Evolutionary conservation across 306 rosid species (phyloP).

Genomic region (Erythrophleum fordii): DNA sequence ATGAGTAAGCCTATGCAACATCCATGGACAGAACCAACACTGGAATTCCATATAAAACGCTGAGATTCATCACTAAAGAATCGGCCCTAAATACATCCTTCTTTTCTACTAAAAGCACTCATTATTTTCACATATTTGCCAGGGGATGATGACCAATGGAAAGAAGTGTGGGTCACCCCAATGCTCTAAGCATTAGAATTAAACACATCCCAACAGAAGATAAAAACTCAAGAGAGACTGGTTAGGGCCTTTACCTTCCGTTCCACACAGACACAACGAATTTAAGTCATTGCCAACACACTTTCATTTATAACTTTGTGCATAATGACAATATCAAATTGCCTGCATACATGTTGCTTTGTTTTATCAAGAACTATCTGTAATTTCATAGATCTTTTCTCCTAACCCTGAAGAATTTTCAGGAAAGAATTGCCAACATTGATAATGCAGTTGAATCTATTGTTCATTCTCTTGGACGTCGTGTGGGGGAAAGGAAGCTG

Average conservation of each 20-base stretch:
- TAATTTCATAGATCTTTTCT: neutral
- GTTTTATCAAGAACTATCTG: neutral
- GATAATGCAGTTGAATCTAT: neutral
- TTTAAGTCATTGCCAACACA: neutral
- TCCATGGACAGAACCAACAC: neutral
- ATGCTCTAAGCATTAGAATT: neutral
- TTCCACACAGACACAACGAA: neutral
- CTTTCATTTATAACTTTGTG: neutral
- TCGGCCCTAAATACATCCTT: neutral
- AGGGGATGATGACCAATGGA: neutral
- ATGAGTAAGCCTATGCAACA: neutral
- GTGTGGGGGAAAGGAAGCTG: neutral
- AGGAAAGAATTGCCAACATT: neutral
- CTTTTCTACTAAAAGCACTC: neutral
- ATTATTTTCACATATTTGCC: neutral
- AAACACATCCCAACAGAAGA: neutral
- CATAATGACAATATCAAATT: neutral
- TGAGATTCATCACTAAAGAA: neutral
- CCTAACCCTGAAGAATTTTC: neutral
- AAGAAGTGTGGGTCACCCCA: neutral
- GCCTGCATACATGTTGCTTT: neutral
- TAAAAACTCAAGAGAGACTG: neutral
- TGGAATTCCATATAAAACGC: neutral
- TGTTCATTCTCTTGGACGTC: neutral
- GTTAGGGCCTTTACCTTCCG: no score